Base-by-base conservation (phyloP, 176 grass and related monocot species). In the Metroxylon sagu region DNA sequence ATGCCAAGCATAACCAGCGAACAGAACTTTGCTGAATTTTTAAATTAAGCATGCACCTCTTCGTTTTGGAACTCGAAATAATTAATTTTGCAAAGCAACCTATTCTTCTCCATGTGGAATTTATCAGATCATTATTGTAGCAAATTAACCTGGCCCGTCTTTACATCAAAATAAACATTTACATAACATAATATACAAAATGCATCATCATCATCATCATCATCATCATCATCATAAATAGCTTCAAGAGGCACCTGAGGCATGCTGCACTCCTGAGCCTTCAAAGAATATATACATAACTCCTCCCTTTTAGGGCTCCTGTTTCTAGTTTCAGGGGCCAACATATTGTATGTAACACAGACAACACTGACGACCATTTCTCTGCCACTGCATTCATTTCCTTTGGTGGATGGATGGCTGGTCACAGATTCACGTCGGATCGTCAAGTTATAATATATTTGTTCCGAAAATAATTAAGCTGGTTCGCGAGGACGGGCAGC, bases 401-500 rank as follows among this genome's bases (percentile, higher is more conserved):
- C 16, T 8, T 26, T 2, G 5, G 15, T 5, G 43, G 51, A 27
- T 23, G 18, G 12, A 27, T 23, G 18, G 12, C 39, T 8, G 27
- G 18, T 31, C 52, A 56, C n/a, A 23, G 17, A 10, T 19, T 14
- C 35, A 39, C 17, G 17, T 26, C 26, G n/a, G 27, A 55, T 16
- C 16, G 15, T 19, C 18, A 56, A 31, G 29, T 35, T 68, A 55
- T 29, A 56, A 56, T 7, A 2, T 19, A 16, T 17, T n/a, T 4
- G 6, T 68, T 68, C 25, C 18, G 19, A 19, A 43, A 21, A 56
- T 25, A 14, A 53, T 70, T 71, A 82, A 54, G 52, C 64, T 31
- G 79, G 55, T 52, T 82, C 79, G 25, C 79, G 73, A 3, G 73
- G 73, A 4, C 79, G 79, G 18, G 79, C 79, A 25, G 73, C 65